phyloP scores from a whole-genome alignment of 2,329 filamentous ascomycete species.

The Penicillium sp. region DNA sequence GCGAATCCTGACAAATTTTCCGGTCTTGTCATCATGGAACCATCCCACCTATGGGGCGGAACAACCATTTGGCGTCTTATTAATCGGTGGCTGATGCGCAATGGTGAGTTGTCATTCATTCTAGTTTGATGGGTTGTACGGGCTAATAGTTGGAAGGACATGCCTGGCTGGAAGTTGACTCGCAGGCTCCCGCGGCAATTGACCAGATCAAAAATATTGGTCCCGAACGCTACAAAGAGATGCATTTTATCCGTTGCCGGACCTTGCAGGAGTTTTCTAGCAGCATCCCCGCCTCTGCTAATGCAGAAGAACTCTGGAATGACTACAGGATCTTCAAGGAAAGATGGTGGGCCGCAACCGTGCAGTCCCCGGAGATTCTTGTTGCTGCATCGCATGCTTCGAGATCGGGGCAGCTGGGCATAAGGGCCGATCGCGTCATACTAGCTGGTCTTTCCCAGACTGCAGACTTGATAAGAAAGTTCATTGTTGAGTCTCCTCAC shows the following conservation, averaged over 20 bases:
- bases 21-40: conserved; percentile 1
- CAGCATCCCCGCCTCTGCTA: neutral
- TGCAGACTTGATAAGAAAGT: conserved; percentile 3
- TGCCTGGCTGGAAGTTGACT: conserved; percentile 3
- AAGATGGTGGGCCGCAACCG: neutral
- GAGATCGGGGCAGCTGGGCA: neutral
- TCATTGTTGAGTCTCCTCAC: neutral
- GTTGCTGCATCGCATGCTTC: neutral
- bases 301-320: neutral
- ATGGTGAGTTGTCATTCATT: neutral
- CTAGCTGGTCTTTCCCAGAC: neutral
- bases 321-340: conserved; percentile 1
- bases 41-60: conserved; percentile 1
- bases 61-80: neutral
- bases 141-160: neutral
- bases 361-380: conserved; percentile 2
- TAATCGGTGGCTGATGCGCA: conserved; percentile 3
- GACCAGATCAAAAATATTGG: neutral
- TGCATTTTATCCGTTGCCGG: neutral
- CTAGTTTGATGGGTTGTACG: neutral
- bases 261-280: neutral
- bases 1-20: neutral
- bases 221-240: neutral
- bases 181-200: conserved; percentile 1
- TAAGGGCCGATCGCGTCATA: neutral